phyloP scores from a whole-genome alignment of 192 early-diverging fungal species.

The Phycomyces nitens region DNA sequence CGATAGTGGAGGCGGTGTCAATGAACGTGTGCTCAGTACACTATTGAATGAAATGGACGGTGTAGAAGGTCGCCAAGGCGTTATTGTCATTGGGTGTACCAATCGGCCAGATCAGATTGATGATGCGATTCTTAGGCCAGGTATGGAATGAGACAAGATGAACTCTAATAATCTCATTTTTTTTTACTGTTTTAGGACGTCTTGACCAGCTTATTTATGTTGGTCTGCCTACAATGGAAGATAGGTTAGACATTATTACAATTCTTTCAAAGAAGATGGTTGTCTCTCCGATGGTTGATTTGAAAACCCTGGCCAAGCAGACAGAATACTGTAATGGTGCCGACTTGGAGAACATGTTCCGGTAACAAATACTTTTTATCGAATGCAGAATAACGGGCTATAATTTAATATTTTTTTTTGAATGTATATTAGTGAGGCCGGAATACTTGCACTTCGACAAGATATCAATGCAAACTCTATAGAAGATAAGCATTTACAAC shows the following conservation, averaged over 20 bases:
- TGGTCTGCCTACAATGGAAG: constrained; percentile 48
- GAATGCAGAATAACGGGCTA: too few relatives aligned
- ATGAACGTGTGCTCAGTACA: constrained; percentile 87
- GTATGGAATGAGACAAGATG: constrained; percentile 24
- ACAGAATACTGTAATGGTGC: constrained; percentile 77
- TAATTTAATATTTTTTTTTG: background rate
- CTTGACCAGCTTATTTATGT: constrained; percentile 85
- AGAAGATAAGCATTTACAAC: constrained; percentile 7
- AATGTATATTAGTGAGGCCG: constrained; percentile 19
- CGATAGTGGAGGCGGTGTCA: constrained; percentile 69
- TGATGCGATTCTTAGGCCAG: constrained; percentile 74
- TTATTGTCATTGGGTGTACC: constrained; percentile 90
- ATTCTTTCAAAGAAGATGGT: constrained; percentile 58
- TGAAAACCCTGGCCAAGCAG: constrained; percentile 43
- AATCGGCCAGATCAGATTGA: constrained; percentile 87
- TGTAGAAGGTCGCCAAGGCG: constrained; percentile 75
- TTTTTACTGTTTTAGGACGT: constrained; percentile 48
- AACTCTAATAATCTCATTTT: background rate
- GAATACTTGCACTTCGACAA: constrained; percentile 19
- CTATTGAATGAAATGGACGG: constrained; percentile 99
- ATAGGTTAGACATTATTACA: constrained; percentile 70
- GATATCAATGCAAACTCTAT: constrained; percentile 11
- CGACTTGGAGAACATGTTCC: constrained; percentile 64
- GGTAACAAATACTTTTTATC: constrained; percentile 23
- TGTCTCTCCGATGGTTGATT: constrained; percentile 48